These are phyloP conservation scores for Penicillium manginii DNA, from an alignment of 495 filamentous ascomycete species.

Conservation along the genomic window DNA sequence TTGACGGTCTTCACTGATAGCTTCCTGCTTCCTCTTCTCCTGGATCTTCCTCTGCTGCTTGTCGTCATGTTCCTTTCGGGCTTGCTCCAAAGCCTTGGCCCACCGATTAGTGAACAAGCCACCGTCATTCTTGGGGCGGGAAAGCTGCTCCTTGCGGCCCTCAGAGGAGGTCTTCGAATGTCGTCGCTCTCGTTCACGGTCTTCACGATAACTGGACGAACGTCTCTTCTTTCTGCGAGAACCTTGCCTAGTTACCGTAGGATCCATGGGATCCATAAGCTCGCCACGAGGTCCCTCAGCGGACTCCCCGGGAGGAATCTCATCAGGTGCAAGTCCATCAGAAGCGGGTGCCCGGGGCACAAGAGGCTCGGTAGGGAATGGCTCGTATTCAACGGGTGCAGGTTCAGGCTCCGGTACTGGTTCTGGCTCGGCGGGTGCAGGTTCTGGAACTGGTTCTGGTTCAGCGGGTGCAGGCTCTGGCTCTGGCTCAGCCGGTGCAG, in stretches of 20 bases:
- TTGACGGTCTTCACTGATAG: slow-evolving; percentile 27
- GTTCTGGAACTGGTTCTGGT: slow-evolving; percentile 6
- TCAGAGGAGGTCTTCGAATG: slow-evolving; percentile 45
- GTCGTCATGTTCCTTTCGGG: slow-evolving; percentile 43
- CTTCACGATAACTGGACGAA: slow-evolving; percentile 26
- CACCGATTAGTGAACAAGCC: slow-evolving; percentile 42
- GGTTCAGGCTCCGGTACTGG: slow-evolving; percentile 12
- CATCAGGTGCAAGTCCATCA: slow-evolving; percentile 16
- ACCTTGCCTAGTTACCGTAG: slow-evolving; percentile 15
- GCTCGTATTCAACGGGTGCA: not conserved
- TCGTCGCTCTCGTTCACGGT: slow-evolving; percentile 33
- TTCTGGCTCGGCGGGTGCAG: slow-evolving; percentile 8
- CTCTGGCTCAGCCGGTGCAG: not conserved
- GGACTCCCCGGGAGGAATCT: slow-evolving; percentile 19
- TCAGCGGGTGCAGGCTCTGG: slow-evolving; percentile 11
- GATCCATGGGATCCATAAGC: slow-evolving; percentile 18
- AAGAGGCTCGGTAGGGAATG: not conserved
- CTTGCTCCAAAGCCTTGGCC: slow-evolving; percentile 45
- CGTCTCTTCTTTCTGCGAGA: slow-evolving; percentile 39
- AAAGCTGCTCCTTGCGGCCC: slow-evolving; percentile 31
- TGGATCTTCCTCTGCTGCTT: slow-evolving; percentile 32
- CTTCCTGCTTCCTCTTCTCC: slow-evolving; percentile 18
- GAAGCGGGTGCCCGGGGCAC: slow-evolving; percentile 14
- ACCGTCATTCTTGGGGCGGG: slow-evolving; percentile 44
- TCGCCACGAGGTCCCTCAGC: slow-evolving; percentile 14